Evolutionary conservation across 805 yeast species (phyloP).

Genomic region (Danielia oregonensis): DNA sequence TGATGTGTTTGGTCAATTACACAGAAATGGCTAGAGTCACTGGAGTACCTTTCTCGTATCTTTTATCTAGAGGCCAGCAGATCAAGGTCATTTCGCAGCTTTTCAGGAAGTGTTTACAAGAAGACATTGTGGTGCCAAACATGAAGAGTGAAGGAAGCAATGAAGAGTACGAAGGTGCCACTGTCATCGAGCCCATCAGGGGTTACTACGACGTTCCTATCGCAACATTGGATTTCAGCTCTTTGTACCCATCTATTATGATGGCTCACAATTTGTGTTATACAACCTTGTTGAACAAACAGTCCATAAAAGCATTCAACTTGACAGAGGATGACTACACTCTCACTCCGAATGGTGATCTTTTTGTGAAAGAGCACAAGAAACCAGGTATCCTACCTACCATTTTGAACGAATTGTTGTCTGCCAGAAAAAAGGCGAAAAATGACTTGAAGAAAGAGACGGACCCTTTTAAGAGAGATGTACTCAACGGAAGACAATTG

Average conservation of each 20-base stretch:
- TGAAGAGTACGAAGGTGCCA: conserved; percentile 98
- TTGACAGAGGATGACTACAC: conserved; percentile 76
- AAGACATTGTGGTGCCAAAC: conserved; percentile 87
- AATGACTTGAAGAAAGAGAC: conserved; percentile 86
- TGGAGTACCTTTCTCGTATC: conserved; percentile 93
- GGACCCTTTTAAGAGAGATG: conserved; percentile 91
- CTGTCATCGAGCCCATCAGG: conserved; percentile 93
- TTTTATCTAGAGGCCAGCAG: conserved; percentile 92
- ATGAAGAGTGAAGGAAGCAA: conserved; percentile 73
- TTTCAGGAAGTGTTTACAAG: conserved; percentile 85
- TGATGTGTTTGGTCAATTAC: conserved; percentile 95
- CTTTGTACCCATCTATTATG: conserved; percentile 89
- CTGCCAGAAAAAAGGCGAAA: conserved; percentile 92
- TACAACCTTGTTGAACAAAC: conserved; percentile 75
- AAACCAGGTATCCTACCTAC: conserved; percentile 90
- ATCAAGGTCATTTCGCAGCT: conserved; percentile 95
- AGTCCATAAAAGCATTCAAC: conserved; percentile 60
- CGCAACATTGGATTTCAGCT: conserved; percentile 96
- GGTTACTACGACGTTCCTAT: conserved; percentile 97
- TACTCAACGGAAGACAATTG: conserved; percentile 93
- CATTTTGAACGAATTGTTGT: conserved; percentile 79
- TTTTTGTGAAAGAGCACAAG: conserved; percentile 65
- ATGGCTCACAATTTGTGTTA: conserved; percentile 93
- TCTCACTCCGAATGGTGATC: conserved; percentile 87
- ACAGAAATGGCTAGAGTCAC: conserved; percentile 99